A percentile compares a stretch with the other conserved stretches of the same genome.
These are phyloP conservation scores for Kurtzmaniella natalensis DNA, from an alignment of 1,139 yeast genomes.

Conservation along the genomic window DNA sequence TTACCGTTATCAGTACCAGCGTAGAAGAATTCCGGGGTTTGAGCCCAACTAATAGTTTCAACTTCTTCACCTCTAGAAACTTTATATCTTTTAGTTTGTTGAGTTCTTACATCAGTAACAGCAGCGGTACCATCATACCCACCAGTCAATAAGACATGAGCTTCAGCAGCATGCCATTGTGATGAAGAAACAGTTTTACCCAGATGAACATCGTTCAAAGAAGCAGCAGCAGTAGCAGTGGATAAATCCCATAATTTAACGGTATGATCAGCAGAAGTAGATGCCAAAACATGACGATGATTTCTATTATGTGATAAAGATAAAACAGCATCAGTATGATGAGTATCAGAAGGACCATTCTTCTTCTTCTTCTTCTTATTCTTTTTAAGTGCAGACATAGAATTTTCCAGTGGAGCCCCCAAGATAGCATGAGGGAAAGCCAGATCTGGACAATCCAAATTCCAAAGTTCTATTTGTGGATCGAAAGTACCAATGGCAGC, in stretches of 20 bases:
- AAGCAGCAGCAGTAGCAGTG: constrained; percentile 69
- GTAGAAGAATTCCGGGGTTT: constrained; percentile 58
- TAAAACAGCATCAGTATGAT: constrained; percentile 92
- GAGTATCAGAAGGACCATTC: constrained; percentile 57
- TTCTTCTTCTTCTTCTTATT: constrained; percentile 49
- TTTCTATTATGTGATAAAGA: constrained; percentile 78
- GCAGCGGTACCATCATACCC: constrained; percentile 87
- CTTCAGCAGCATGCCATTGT: constrained; percentile 77
- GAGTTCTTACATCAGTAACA: constrained; percentile 71
- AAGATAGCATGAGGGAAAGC: constrained; percentile 92
- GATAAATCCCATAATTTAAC: constrained; percentile 93
- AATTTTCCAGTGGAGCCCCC: constrained; percentile 56
- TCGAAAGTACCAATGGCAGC: constrained; percentile 98
- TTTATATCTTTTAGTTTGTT: constrained; percentile 59
- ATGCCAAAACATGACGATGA: constrained; percentile 83
- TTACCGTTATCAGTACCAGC: constrained; percentile 94
- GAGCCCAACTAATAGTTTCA: constrained; percentile 74
- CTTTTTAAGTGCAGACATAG: constrained; percentile 39
- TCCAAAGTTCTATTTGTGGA: constrained; percentile 97
- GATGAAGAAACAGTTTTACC: constrained; percentile 80
- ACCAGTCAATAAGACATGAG: constrained; percentile 82
- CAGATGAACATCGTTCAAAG: constrained; percentile 53
- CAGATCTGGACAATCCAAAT: constrained; percentile 85
- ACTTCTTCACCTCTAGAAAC: constrained; percentile 72
- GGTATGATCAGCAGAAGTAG: constrained; percentile 93